phyloP scores from a whole-genome alignment of 179 eudicot genomes.

The Heliamphora pulchella region DNA sequence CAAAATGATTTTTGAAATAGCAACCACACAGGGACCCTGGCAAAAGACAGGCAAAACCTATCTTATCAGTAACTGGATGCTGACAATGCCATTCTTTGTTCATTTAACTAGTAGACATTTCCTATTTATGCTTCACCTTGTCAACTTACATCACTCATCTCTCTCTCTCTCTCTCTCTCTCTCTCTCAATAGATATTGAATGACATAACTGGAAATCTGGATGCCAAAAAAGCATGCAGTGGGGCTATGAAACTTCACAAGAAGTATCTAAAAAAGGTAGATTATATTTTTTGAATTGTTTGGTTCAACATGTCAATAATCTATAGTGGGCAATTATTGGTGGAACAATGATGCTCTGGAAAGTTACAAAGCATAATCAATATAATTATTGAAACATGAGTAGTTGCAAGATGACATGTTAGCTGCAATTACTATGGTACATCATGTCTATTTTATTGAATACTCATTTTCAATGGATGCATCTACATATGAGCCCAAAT shows the following conservation, averaged over 20 bases:
- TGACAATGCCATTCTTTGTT: conserved; percentile 6
- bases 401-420: neutral
- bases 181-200: conserved; percentile 65
- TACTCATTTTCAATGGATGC: neutral
- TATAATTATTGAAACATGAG: neutral
- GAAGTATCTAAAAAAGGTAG: conserved; percentile 82
- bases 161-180: neutral
- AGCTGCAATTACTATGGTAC: neutral
- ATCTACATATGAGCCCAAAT: neutral
- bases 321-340: neutral
- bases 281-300: neutral
- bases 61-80: neutral
- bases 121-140: conserved; percentile 6
- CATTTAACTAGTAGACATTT: neutral
- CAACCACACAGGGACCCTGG: neutral
- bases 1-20: neutral
- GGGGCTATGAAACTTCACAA: conserved; percentile 95
- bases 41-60: too few species aligned
- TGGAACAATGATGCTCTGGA: conserved; percentile 7
- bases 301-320: neutral
- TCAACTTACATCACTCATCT: neutral
- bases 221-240: conserved; percentile 86
- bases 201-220: conserved; percentile 79
- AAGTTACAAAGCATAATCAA: neutral
- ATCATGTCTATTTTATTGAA: neutral